phyloP scores from a whole-genome alignment of 129 eudicot genomes.

The Chrysanthemum seticuspe region DNA sequence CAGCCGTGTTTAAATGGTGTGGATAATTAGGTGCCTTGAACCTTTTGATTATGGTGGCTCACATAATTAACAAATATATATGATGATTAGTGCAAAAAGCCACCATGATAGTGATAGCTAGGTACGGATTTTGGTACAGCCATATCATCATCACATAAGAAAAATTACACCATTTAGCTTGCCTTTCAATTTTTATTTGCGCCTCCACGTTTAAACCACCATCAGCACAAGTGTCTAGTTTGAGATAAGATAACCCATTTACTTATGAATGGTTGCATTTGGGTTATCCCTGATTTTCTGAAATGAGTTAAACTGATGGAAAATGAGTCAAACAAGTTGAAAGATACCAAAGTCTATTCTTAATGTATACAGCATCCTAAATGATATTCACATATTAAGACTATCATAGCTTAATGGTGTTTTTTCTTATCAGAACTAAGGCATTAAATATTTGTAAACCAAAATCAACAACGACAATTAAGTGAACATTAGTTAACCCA shows the following conservation, averaged over 20 bases:
- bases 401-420: too few relatives aligned
- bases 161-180: conserved; percentile 8
- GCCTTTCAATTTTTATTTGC: not conserved
- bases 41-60: conserved; percentile 20
- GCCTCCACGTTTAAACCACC: conserved; percentile 25
- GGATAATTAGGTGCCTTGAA: conserved; percentile 9
- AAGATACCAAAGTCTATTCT: too few relatives aligned
- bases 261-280: too few relatives aligned
- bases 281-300: too few relatives aligned
- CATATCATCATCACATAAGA: conserved; percentile 13
- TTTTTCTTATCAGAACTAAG: too few relatives aligned
- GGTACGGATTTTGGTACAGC: conserved; percentile 40
- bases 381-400: too few relatives aligned
- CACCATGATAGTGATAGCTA: conserved; percentile 15
- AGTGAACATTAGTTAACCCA: too few relatives aligned
- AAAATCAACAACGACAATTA: too few relatives aligned
- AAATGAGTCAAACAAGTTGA: too few relatives aligned
- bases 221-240: not conserved
- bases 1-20: conserved; percentile 20
- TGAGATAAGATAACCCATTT: not conserved
- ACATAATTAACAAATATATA: not conserved
- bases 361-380: too few relatives aligned
- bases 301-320: too few relatives aligned
- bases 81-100: conserved; percentile 29
- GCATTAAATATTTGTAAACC: too few relatives aligned